Base-by-base conservation (phyloP, 306 rosid genomes). In the Acacia acuminata region DNA sequence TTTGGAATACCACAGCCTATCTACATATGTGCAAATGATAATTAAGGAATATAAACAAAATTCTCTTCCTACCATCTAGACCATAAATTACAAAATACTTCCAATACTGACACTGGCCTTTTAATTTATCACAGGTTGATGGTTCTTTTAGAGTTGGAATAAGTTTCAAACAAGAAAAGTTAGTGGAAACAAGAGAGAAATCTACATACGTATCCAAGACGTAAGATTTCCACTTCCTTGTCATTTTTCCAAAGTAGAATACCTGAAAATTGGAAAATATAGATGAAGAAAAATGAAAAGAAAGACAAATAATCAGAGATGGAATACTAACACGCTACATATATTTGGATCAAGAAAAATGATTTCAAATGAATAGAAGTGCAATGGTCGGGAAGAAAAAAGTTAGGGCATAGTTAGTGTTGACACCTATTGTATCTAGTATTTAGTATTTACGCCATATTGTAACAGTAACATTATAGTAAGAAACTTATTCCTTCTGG, bases 181-280 rank as follows among this genome's bases (percentile, higher is more conserved):
- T 36, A 66, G 78, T 14, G 30, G 64, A 48, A 77, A 48, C 55
- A 67, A 5, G 69, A 58, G 73, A 51, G 25, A 58, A 8, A 15
- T 27, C n/a, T 65, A 81, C 91, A 79, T 94, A 94, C 98, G 82
- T 86, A 90, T 84, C 97, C 98, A 85, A 94, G 77, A 14, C 98
- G 96, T 86, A 94, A 86, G 71, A 81, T 72, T 86, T 89, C 88
- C 53, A 94, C 94, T 42, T 94, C 97, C 77, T 91, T 88, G 84
- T 94, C 97, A 60, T 92, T 91, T 44, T 79, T 80, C 98, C 94
- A 94, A 40, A 77, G 55, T 20, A 91, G 86, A 86, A 89, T 72
- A 76, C 96, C 97, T 94, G 90, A 73, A 92, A 90, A 65, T 78
- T 27, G 70, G 14, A 78, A 78, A 43, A 44, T 75, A 77, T 27